phyloP scores from a whole-genome alignment of 768 basidiomycete genomes.

The Psilocybe azurescens region DNA sequence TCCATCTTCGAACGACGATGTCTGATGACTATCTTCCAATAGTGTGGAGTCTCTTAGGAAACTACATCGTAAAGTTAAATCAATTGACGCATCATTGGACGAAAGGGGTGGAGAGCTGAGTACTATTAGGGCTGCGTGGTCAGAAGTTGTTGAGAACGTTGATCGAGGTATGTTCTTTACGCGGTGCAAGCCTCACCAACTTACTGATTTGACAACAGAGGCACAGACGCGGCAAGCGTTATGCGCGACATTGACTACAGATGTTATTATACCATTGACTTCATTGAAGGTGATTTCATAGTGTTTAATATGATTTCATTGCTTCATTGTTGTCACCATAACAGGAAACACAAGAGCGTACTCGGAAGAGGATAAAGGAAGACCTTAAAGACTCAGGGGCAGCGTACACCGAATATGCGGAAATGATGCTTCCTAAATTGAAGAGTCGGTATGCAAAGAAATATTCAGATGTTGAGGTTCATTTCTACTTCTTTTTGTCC shows the following conservation, averaged over 20 bases:
- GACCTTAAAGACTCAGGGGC: conserved; percentile 81
- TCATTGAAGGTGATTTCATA: conserved; percentile 59
- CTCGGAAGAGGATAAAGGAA: conserved; percentile 90
- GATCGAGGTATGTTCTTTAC: conserved; percentile 62
- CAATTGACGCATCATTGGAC: conserved; percentile 74
- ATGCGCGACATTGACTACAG: conserved; percentile 67
- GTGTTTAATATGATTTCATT: conserved; percentile 4
- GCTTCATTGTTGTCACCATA: conserved; percentile 2
- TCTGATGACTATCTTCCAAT: conserved; percentile 13
- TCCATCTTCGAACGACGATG: neutral
- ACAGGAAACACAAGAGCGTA: conserved; percentile 90
- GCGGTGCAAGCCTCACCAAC: neutral
- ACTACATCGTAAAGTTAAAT: conserved; percentile 73
- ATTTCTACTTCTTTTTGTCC: neutral
- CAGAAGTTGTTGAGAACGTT: conserved; percentile 83
- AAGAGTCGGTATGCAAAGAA: conserved; percentile 84
- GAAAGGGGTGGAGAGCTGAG: conserved; percentile 67
- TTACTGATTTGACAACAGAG: conserved; percentile 49
- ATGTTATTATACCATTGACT: conserved; percentile 75
- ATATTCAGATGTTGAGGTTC: conserved; percentile 86
- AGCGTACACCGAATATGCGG: conserved; percentile 83
- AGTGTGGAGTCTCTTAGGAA: conserved; percentile 79
- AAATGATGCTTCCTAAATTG: conserved; percentile 78
- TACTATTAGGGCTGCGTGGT: conserved; percentile 77
- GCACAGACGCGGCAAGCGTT: conserved; percentile 84